Evolutionary conservation across 768 basidiomycete species (phyloP).

Genomic region (Termitomyces sp.): DNA sequence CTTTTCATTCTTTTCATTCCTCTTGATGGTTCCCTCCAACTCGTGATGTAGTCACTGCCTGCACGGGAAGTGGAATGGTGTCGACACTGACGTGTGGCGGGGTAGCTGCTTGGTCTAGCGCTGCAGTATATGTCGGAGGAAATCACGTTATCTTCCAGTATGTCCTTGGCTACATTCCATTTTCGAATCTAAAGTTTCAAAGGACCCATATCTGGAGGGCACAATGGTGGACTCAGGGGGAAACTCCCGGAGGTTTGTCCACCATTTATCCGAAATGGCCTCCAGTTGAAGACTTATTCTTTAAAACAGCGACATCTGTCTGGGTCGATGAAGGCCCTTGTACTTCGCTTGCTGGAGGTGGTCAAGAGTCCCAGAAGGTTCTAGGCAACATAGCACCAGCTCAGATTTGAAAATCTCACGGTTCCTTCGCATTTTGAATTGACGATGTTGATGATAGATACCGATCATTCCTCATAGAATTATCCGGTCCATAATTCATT

Average conservation of each 20-base stretch:
- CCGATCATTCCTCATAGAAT: neutral
- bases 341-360: slow-evolving; percentile 12
- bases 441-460: neutral
- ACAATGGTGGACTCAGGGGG: slow-evolving; percentile 58
- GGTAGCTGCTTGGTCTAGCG: slow-evolving; percentile 45
- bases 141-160: slow-evolving; percentile 46
- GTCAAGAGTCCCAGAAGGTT: slow-evolving; percentile 7
- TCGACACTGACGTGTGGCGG: slow-evolving; percentile 35
- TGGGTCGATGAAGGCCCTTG: slow-evolving; percentile 59
- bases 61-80: slow-evolving; percentile 26
- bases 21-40: neutral
- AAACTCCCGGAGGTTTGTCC: slow-evolving; percentile 43
- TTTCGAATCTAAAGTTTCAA: slow-evolving; percentile 2
- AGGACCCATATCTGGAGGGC: slow-evolving; percentile 40
- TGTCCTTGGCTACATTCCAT: slow-evolving; percentile 5
- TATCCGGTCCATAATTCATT: neutral
- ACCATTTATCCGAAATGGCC: slow-evolving; percentile 1
- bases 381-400: slow-evolving; percentile 2
- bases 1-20: neutral
- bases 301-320: slow-evolving; percentile 35
- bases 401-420: slow-evolving; percentile 9
- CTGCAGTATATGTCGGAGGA: slow-evolving; percentile 45
- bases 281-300: neutral
- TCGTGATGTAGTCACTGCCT: slow-evolving; percentile 43
- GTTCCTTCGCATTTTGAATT: slow-evolving; percentile 16